These are phyloP conservation scores for Calycina herbarum DNA, from an alignment of 2,329 filamentous ascomycete genomes.

Conservation along the genomic window DNA sequence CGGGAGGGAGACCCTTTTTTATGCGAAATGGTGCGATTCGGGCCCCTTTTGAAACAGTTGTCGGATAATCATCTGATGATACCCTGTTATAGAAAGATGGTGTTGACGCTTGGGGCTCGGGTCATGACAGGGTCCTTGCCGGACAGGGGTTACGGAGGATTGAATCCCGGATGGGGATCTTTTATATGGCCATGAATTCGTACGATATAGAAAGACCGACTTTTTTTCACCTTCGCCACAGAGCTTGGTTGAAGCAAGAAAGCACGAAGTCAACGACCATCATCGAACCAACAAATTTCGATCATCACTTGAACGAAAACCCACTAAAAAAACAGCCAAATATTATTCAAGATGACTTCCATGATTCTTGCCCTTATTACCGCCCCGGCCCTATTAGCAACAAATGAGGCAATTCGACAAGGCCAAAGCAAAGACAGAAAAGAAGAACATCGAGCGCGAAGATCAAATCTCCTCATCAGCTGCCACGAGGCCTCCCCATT, in stretches of 20 bases:
- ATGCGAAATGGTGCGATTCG: constrained; percentile 2
- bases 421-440: constrained; percentile 49
- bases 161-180: constrained; percentile 18
- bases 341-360: constrained; percentile 20
- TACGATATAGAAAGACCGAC: not conserved
- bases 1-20: not conserved
- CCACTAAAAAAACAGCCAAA: not conserved
- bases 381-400: constrained; percentile 47
- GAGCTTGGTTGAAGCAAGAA: not conserved
- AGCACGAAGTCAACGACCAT: not conserved
- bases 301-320: not conserved
- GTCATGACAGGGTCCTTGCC: not conserved
- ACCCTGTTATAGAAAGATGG: not conserved
- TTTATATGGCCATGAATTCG: constrained; percentile 21
- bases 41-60: not conserved
- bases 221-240: not conserved
- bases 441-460: constrained; percentile 50
- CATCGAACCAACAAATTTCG: not conserved
- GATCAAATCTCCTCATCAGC: constrained; percentile 48
- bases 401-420: constrained; percentile 51
- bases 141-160: not conserved
- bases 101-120: not conserved
- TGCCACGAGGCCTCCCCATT: constrained; percentile 46
- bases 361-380: constrained; percentile 27
- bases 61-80: constrained; percentile 26